Percentiles rank a stretch among this genome's conserved stretches.
These are phyloP conservation scores for Suillus weaverae DNA, from an alignment of 768 basidiomycete genomes.

Conservation along the genomic window DNA sequence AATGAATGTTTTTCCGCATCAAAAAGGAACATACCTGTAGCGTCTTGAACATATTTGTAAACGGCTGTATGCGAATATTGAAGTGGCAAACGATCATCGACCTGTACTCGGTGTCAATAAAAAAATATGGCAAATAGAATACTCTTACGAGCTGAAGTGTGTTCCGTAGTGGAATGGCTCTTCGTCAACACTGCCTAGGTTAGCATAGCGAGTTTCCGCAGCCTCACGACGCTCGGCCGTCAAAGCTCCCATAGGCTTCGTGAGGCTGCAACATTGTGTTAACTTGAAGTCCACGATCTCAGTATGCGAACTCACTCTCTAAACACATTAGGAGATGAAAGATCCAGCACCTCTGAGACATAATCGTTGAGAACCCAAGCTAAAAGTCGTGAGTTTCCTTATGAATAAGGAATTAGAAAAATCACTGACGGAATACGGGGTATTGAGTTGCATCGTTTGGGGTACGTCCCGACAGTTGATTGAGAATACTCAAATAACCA, in stretches of 20 bases:
- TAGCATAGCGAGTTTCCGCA: slow-evolving; percentile 72
- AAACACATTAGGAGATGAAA: slow-evolving; percentile 60
- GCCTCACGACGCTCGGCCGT: slow-evolving; percentile 72
- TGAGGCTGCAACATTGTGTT: slow-evolving; percentile 50
- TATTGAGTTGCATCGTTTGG: slow-evolving; percentile 95
- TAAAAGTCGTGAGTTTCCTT: slow-evolving; percentile 25
- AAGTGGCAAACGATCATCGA: slow-evolving; percentile 98
- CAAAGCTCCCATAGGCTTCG: slow-evolving; percentile 89
- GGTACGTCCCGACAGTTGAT: slow-evolving; percentile 90
- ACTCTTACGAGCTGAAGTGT: slow-evolving; percentile 74
- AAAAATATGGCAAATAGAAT: neutral
- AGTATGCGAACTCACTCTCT: slow-evolving; percentile 58
- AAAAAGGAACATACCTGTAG: slow-evolving; percentile 48
- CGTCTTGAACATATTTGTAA: slow-evolving; percentile 94
- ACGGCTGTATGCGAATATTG: slow-evolving; percentile 85
- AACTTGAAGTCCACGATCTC: neutral
- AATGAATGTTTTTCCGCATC: neutral
- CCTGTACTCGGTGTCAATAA: slow-evolving; percentile 12
- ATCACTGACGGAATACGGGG: slow-evolving; percentile 77
- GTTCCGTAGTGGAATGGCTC: slow-evolving; percentile 92
- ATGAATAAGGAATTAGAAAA: neutral
- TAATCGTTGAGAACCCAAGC: slow-evolving; percentile 93
- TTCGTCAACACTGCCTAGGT: slow-evolving; percentile 78
- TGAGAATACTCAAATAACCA: slow-evolving; percentile 84
- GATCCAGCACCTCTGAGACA: slow-evolving; percentile 63